phyloP scores from a whole-genome alignment of 1,284 basidiomycete genomes.

The Sporisorium scitamineum region DNA sequence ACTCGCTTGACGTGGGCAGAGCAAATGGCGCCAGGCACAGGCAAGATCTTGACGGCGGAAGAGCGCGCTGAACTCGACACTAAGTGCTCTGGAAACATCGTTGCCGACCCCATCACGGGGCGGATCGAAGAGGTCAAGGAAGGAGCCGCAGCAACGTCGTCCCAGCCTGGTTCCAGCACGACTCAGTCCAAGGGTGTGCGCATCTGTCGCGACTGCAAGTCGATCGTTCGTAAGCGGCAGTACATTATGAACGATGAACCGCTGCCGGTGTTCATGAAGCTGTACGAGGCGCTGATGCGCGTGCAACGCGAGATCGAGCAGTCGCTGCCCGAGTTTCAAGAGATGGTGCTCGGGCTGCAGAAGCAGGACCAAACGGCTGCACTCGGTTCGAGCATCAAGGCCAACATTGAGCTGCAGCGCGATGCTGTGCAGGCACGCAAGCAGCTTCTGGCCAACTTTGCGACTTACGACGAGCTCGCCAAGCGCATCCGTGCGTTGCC shows the following conservation, averaged over 20 bases:
- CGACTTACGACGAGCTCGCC: conserved; percentile 86
- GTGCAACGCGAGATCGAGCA: conserved; percentile 83
- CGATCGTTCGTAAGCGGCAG: conserved; percentile 81
- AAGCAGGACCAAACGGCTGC: conserved; percentile 62
- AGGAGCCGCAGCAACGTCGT: conserved; percentile 20
- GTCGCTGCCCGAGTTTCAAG: conserved; percentile 79
- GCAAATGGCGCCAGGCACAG: conserved; percentile 34
- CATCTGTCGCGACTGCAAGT: conserved; percentile 84
- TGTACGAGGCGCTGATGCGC: conserved; percentile 76
- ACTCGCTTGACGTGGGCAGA: conserved; percentile 36
- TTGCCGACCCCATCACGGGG: conserved; percentile 47
- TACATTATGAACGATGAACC: conserved; percentile 78
- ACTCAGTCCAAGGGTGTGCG: conserved; percentile 69
- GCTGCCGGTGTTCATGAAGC: conserved; percentile 73
- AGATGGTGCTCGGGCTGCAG: conserved; percentile 75
- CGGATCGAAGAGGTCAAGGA: conserved; percentile 50
- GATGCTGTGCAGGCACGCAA: conserved; percentile 80
- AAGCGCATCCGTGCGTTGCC: conserved; percentile 84
- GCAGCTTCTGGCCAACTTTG: conserved; percentile 82
- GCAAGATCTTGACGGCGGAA: conserved; percentile 24
- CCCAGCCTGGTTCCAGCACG: conserved; percentile 11
- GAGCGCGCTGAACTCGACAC: conserved; percentile 23
- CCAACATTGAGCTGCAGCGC: conserved; percentile 65
- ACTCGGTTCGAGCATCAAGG: conserved; percentile 56
- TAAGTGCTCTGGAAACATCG: conserved; percentile 56